Conservation (phyloP, 495 filamentous ascomycete species). For the Penicillium tannophilum region DNA sequence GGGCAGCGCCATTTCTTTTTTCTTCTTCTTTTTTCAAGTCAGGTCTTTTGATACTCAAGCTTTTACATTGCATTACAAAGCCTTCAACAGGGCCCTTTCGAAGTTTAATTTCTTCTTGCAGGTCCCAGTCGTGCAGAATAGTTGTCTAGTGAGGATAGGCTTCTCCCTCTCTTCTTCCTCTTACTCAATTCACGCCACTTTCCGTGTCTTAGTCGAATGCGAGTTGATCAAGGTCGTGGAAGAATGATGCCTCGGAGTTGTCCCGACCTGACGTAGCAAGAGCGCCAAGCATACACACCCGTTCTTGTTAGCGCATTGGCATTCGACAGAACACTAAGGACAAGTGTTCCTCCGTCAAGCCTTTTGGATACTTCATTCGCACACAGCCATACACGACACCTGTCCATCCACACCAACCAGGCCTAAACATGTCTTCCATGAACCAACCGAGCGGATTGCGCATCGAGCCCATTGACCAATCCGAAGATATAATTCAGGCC, state of each 20-base stretch:
- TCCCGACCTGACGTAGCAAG: not conserved
- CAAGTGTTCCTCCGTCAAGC: not conserved
- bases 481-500: conserved; percentile 9
- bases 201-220: no score
- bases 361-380: not conserved
- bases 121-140: no score
- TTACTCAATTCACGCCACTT: no score
- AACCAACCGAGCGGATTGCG: not conserved
- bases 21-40: no score
- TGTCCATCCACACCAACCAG: not conserved
- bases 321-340: not conserved
- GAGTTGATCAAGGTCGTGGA: no score
- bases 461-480: not conserved
- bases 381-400: not conserved
- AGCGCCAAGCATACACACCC: not conserved
- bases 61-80: no score
- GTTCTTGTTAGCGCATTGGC: not conserved
- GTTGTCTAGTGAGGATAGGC: no score
- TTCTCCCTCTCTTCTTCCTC: no score
- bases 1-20: no score
- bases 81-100: no score
- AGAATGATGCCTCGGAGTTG: not conserved
- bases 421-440: not conserved
- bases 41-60: no score
- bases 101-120: no score